phyloP scores from a whole-genome alignment of 2,329 filamentous ascomycete genomes.

The Penicillium sp. region DNA sequence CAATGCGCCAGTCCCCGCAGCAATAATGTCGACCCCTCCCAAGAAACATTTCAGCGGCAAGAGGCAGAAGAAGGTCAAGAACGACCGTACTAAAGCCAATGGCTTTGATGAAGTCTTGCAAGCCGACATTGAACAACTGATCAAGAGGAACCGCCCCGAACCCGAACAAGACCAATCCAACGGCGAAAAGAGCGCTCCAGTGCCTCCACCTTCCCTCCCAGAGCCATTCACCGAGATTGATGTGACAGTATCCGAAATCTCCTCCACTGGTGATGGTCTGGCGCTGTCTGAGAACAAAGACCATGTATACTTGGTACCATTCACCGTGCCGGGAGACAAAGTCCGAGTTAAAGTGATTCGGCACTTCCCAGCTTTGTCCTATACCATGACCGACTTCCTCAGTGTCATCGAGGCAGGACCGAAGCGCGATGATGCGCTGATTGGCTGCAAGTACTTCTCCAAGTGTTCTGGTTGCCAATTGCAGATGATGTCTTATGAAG shows the following conservation, averaged over 20 bases:
- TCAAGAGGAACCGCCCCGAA: slow-evolving; percentile 34
- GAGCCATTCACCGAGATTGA: slow-evolving; percentile 73
- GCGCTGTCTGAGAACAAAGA: slow-evolving; percentile 66
- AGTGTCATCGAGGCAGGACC: slow-evolving; percentile 71
- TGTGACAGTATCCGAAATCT: slow-evolving; percentile 76
- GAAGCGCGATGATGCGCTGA: slow-evolving; percentile 71
- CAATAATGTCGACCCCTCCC: slow-evolving; percentile 29
- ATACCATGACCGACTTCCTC: slow-evolving; percentile 79
- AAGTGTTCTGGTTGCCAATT: slow-evolving; percentile 92
- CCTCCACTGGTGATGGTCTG: slow-evolving; percentile 89
- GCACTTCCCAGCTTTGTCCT: slow-evolving; percentile 64
- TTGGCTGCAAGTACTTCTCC: slow-evolving; percentile 83
- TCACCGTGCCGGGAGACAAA: slow-evolving; percentile 79
- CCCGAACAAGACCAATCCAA: slow-evolving; percentile 28
- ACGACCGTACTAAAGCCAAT: slow-evolving; percentile 60
- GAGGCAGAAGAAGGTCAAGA: slow-evolving; percentile 50
- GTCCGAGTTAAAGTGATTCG: slow-evolving; percentile 76
- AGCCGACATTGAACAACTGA: slow-evolving; percentile 56
- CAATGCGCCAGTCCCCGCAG: slow-evolving; percentile 23
- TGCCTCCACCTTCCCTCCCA: slow-evolving; percentile 49
- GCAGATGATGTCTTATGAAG: slow-evolving; percentile 89
- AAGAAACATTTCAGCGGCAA: slow-evolving; percentile 29
- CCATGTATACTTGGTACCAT: slow-evolving; percentile 83
- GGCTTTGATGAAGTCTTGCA: slow-evolving; percentile 67
- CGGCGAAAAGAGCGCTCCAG: slow-evolving; percentile 21